Base-by-base conservation (phyloP, 1,284 basidiomycete genomes). In the Kwoniella shivajii region DNA sequence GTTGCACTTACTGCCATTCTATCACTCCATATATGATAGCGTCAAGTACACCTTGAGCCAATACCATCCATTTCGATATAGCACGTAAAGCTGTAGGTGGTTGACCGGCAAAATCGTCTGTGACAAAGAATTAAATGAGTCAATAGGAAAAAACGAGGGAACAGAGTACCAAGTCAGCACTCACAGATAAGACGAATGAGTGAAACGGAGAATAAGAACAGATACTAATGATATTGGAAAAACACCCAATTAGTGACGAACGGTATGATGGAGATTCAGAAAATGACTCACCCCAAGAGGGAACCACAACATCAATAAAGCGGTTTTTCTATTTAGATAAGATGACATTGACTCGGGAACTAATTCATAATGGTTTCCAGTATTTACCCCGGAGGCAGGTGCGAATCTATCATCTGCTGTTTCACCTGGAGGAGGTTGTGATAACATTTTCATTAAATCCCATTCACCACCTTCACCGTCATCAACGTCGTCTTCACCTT, bases 311-410 rank as follows among this genome's bases (percentile, higher is more conserved):
- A 77, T 78, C 49, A 78, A 68, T 24, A 78, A 59, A 9, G 73
- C 69, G 18, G 76, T 77, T 60, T 79, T 79, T 41, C 78, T 60
- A 61, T 79, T 79, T 56, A 79, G 66, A 61, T 78, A 79, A 30
- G 63, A 65, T 7, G 75, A 67, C 70, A 76, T 78, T 11, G 68
- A 72, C 57, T 79, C 78, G 11, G 69, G 70, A 18, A 75, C 70
- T 16, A 74, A 67, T 51, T 76, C 75, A 29, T 65, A 61, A 18
- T 67, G 55, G 22, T 73, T 67, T 22, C 64, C 68, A 9, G 22
- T 37, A 4, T 13, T 39, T 4, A 18, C 6, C 20, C 26, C 20
- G 20, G 57, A 58, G 13, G 55, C 57, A 10, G 64, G 48, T 9
- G 56, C 62, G 45, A 70, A 69, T 16, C 58, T 43, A 38, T 70